Evolutionary conservation across 2,329 filamentous ascomycete genomes (phyloP).

Genomic region (Xylogone sp.): DNA sequence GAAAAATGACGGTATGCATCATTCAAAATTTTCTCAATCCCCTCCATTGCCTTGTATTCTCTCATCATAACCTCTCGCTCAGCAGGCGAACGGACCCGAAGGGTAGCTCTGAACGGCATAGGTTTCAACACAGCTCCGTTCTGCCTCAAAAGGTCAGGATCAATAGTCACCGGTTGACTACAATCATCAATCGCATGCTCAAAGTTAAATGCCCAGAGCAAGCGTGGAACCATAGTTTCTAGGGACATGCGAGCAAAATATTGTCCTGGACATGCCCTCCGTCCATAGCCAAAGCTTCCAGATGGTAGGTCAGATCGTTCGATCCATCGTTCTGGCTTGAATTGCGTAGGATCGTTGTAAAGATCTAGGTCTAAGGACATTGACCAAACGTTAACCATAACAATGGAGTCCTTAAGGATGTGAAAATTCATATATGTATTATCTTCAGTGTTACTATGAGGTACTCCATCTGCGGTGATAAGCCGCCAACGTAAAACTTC

Average conservation of each 20-base stretch:
- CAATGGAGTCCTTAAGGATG: background rate
- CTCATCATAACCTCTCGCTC: too few species aligned
- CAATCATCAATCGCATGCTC: conserved; percentile 8
- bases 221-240: conserved; percentile 25
- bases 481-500: conserved; percentile 39
- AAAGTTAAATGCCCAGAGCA: conserved; percentile 30
- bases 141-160: too few species aligned
- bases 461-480: conserved; percentile 25
- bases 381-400: conserved; percentile 20
- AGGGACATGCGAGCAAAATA: conserved; percentile 30
- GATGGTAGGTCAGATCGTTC: conserved; percentile 18
- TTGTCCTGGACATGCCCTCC: conserved; percentile 33
- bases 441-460: conserved; percentile 35
- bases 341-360: background rate
- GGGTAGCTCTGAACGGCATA: too few species aligned
- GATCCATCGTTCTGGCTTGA: conserved; percentile 1
- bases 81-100: too few species aligned
- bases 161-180: too few species aligned
- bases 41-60: too few species aligned
- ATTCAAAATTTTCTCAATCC: too few species aligned
- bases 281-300: conserved; percentile 27
- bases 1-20: too few species aligned
- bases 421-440: conserved; percentile 42
- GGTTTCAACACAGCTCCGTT: too few species aligned
- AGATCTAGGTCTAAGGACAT: background rate